Conservation (phyloP, 2,329 filamentous ascomycete genomes). For the Botryosphaeria dothidea region DNA sequence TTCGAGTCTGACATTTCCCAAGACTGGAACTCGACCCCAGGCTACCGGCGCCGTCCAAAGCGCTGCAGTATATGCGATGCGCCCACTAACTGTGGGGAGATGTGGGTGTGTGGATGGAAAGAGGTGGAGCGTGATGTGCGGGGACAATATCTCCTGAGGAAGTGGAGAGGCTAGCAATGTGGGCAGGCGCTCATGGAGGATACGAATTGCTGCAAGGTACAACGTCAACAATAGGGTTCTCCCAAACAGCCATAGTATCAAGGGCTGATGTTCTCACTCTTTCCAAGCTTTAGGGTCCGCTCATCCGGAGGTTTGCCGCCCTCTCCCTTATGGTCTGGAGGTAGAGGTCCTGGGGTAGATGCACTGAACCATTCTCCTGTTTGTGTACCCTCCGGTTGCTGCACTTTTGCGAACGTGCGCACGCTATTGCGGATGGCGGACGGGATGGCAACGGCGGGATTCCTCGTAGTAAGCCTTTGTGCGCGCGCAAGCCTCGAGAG, state of each 20-base stretch:
- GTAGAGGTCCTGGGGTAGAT: constrained; percentile 32
- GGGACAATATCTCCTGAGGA: constrained; percentile 63
- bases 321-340: constrained; percentile 28
- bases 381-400: constrained; percentile 32
- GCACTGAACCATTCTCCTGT: constrained; percentile 48
- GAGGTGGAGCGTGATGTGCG: constrained; percentile 62
- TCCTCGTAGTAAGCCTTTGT: constrained; percentile 8
- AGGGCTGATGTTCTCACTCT: constrained; percentile 49
- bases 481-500: constrained; percentile 29
- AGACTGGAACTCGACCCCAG: constrained; percentile 88
- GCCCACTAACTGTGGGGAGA: constrained; percentile 87
- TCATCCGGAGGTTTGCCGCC: constrained; percentile 57
- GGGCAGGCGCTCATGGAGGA: constrained; percentile 63
- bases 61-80: constrained; percentile 87
- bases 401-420: constrained; percentile 32
- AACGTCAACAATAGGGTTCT: background rate
- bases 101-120: constrained; percentile 78
- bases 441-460: constrained; percentile 24
- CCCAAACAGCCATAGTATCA: background rate
- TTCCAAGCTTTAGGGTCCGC: constrained; percentile 62
- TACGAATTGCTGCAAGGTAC: constrained; percentile 54
- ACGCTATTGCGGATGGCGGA: background rate
- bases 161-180: constrained; percentile 62
- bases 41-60: constrained; percentile 95
- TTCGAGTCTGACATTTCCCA: constrained; percentile 85